Base-by-base conservation (phyloP, 306 rosid species). In the Elaeagnus macrophylla region DNA sequence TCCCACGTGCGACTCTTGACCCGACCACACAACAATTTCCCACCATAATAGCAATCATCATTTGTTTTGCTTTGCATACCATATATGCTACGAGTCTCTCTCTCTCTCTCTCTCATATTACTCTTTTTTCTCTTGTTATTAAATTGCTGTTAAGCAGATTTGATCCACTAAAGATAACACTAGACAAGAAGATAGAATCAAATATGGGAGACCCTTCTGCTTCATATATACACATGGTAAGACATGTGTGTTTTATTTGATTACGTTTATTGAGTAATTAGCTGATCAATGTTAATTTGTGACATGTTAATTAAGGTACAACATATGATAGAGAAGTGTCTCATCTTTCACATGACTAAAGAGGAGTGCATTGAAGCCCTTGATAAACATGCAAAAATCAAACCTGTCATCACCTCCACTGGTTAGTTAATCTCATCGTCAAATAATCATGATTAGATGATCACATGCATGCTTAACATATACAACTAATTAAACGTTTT, bases 361-460 rank as follows among this genome's bases (percentile, higher is more conserved):
- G 94, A 91, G 37, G 89, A 87, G 63, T 91, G 99, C 85, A 78
- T 80, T 83, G 99, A 87, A 65, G 95, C 95, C 55, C 96, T 91
- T 35, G 78, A 87, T 20, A 91, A 84, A 67, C 89, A 91, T 61
- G 99, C 96, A 67, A 70, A 84, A 38, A 84, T 91, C 64, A 70
- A 57, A 14, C 93, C 95, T 5, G 81, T 91, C 67, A 82, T 91
- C 79, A 91, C 99, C 25, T 80, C 96, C 47, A 91, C 99, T 0
- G 95, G 99, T 91, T 58, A 59, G 55, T 65, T 13, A n/a, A n/a
- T n/a, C n/a, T n/a, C n/a, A n/a, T n/a, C n/a, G n/a, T n/a, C n/a
- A n/a, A n/a, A n/a, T n/a, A n/a, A n/a, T n/a, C n/a, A n/a, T n/a
- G n/a, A n/a, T n/a, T n/a, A n/a, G n/a, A n/a, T n/a, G n/a, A n/a